Evolutionary conservation across 306 rosid species (phyloP).

Genomic region (Quercus gilva): DNA sequence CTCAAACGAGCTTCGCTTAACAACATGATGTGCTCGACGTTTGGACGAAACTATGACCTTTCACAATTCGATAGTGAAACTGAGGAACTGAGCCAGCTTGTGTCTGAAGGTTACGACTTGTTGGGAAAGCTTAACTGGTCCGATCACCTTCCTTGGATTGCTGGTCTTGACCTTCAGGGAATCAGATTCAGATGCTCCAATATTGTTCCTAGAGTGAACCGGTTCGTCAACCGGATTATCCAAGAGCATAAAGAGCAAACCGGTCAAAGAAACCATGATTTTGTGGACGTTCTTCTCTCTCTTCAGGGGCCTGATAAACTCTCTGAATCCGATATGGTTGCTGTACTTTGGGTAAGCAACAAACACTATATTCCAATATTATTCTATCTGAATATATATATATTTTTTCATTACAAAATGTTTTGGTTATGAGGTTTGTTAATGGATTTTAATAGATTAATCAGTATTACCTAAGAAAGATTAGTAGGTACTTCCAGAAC

Average conservation of each 20-base stretch:
- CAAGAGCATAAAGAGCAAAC: slow-evolving; percentile 48
- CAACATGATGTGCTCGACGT: slow-evolving; percentile 86
- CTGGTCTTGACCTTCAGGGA: slow-evolving; percentile 57
- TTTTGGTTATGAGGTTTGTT: no score
- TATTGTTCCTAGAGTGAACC: slow-evolving; percentile 75
- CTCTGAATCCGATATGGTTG: slow-evolving; percentile 79
- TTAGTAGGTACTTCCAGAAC: no score
- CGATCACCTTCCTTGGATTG: slow-evolving; percentile 75
- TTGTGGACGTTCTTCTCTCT: slow-evolving; percentile 81
- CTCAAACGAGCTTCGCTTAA: slow-evolving; percentile 64
- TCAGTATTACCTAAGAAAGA: no score
- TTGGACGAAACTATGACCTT: slow-evolving; percentile 50
- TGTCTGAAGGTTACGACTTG: slow-evolving; percentile 76
- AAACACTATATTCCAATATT: not conserved
- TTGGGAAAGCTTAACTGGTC: slow-evolving; percentile 84
- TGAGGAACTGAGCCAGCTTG: slow-evolving; percentile 50
- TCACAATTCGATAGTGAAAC: slow-evolving; percentile 21
- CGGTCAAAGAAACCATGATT: slow-evolving; percentile 41
- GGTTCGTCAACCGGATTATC: slow-evolving; percentile 57
- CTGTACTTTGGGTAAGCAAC: slow-evolving; percentile 92
- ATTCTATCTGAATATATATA: not conserved
- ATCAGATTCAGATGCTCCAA: slow-evolving; percentile 68
- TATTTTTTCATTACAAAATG: no score
- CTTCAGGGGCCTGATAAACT: slow-evolving; percentile 68
- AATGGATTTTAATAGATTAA: no score